A percentile compares a stretch with the other conserved stretches of the same genome.
phyloP scores from a whole-genome alignment of 2,329 filamentous ascomycete genomes.

The Colletotrichum godetiae region DNA sequence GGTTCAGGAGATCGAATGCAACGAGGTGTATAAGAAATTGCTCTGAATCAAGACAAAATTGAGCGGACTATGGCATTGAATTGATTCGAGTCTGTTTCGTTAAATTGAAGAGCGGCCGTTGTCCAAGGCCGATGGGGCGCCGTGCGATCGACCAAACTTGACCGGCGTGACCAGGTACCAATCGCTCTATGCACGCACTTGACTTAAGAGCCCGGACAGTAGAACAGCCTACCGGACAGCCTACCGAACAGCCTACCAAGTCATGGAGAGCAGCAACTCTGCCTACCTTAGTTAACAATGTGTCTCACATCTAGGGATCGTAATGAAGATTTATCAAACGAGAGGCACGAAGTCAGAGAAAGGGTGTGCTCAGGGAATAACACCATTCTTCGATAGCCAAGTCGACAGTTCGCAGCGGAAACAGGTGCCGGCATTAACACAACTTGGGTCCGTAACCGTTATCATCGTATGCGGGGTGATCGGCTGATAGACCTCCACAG shows the following conservation, averaged over 20 bases:
- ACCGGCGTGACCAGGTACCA: too few relatives aligned
- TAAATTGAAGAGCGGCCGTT: too few relatives aligned
- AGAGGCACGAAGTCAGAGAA: neutral
- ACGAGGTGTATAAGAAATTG: neutral
- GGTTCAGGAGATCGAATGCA: neutral
- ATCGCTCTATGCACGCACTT: too few relatives aligned
- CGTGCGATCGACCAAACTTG: too few relatives aligned
- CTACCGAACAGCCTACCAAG: too few relatives aligned
- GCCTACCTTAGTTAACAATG: too few relatives aligned
- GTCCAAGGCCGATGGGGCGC: too few relatives aligned
- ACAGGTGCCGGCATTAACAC: neutral
- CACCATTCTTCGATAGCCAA: neutral
- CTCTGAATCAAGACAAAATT: neutral
- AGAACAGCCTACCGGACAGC: too few relatives aligned
- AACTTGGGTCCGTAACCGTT: neutral
- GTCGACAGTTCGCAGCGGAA: neutral
- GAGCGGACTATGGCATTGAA: neutral
- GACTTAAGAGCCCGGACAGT: too few relatives aligned
- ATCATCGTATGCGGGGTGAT: constrained; percentile 15
- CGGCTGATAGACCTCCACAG: neutral
- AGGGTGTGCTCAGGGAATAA: neutral
- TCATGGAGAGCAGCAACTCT: too few relatives aligned
- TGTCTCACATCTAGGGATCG: too few relatives aligned
- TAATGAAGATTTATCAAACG: too few relatives aligned
- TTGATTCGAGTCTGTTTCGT: neutral